Base-by-base conservation (phyloP, 306 rosid genomes). In the Canavalia gladiata region DNA sequence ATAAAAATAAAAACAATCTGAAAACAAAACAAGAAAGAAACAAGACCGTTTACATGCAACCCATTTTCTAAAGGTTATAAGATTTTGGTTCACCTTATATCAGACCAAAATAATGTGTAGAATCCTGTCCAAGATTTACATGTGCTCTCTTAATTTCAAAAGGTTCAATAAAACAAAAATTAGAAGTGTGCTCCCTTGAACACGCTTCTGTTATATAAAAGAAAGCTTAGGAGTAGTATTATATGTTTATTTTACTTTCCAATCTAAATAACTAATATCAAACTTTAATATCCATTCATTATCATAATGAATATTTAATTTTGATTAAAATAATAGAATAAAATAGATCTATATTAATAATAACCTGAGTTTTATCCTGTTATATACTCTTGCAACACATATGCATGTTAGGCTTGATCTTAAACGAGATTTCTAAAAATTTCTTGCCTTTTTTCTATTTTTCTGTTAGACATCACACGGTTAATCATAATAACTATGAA, bases 81-180 rank as follows among this genome's bases (percentile, higher is more conserved):
- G 82, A 80, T 76, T 84, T 78, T 29, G 43, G 73, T 76, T 46
- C 56, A 69, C 30, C 74, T 47, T 52, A 7, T 13, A 55, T 60
- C 12, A 80, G 52, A 80, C 80, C 77, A 77, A 73, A 72, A 43
- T 84, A 64, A 68, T 47, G 28, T n/a, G 13, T 65, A 54, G 79
- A 87, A 88, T 87, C 87, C 79, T 66, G 13, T 59, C 45, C 45
- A 69, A 75, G 83, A 87, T 83, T 76, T 73, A 33, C 33, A 80
- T 34, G 4, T 6, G 50, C 56, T 30, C 43, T 68, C 25, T 39
- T 76, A n/a, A 41, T 50, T 18, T 8, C n/a, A 58, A 68, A 75
- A 54, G 3, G 3, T 10, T 39, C 10, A 49, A 62, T 3, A 33
- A 6, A 47, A 52, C 13, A 11, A 25, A 9, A 70, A 78, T 55